Evolutionary conservation across 2,329 filamentous ascomycete genomes (phyloP).

Genomic region (Alternaria rosae): DNA sequence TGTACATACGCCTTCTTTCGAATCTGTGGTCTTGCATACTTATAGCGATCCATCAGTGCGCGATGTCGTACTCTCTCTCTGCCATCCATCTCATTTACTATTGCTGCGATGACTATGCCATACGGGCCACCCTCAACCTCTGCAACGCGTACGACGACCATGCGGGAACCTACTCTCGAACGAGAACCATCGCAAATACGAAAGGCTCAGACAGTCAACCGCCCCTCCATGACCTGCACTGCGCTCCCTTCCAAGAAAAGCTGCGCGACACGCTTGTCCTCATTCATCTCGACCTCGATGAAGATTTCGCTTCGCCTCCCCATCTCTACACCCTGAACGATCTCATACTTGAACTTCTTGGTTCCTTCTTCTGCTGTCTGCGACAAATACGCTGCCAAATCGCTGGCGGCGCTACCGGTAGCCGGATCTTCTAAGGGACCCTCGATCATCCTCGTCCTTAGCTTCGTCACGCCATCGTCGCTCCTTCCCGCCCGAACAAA

Average conservation of each 20-base stretch:
- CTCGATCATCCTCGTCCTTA: slow-evolving; percentile 69
- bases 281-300: slow-evolving; percentile 54
- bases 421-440: slow-evolving; percentile 58
- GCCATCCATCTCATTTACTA: background rate
- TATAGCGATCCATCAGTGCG: background rate
- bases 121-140: background rate
- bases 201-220: slow-evolving; percentile 30
- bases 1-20: background rate
- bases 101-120: background rate
- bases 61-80: background rate
- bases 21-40: background rate
- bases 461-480: slow-evolving; percentile 32
- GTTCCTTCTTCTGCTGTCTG: slow-evolving; percentile 48
- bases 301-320: slow-evolving; percentile 59
- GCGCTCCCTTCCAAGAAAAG: slow-evolving; percentile 55
- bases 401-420: slow-evolving; percentile 60
- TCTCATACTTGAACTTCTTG: slow-evolving; percentile 49
- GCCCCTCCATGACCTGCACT: slow-evolving; percentile 51
- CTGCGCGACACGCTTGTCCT: slow-evolving; percentile 47
- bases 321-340: slow-evolving; percentile 62
- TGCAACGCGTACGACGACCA: background rate
- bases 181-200: background rate
- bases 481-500: slow-evolving; percentile 58
- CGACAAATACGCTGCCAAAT: slow-evolving; percentile 55
- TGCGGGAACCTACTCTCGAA: background rate